Conservation (phyloP, 2,329 filamentous ascomycete genomes). For the Diaporthe amygdali region DNA sequence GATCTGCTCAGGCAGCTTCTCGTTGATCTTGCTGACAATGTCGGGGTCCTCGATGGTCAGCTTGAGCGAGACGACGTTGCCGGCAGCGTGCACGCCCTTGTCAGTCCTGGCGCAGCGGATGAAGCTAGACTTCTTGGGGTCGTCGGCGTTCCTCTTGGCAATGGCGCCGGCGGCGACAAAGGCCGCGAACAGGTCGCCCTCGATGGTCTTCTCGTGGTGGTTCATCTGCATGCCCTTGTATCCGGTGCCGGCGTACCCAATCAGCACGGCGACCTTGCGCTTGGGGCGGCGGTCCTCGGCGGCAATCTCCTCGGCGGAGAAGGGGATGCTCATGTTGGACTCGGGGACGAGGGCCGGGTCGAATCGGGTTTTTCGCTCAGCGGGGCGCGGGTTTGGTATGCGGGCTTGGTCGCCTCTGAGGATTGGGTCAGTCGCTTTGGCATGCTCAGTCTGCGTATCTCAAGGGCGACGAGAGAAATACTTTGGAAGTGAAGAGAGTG, state of each 20-base stretch:
- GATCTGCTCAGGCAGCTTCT: slow-evolving; percentile 83
- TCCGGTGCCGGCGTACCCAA: slow-evolving; percentile 94
- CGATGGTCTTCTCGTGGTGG: slow-evolving; percentile 85
- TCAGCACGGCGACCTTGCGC: slow-evolving; percentile 92
- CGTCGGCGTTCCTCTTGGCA: slow-evolving; percentile 94
- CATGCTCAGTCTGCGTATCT: not conserved
- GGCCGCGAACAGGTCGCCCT: slow-evolving; percentile 91
- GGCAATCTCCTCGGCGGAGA: slow-evolving; percentile 81
- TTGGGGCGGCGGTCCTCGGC: slow-evolving; percentile 88
- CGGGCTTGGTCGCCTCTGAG: slow-evolving; percentile 13
- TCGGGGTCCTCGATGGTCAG: slow-evolving; percentile 92
- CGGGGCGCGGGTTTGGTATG: slow-evolving; percentile 10
- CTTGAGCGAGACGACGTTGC: slow-evolving; percentile 94
- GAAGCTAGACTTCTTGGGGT: slow-evolving; percentile 94
- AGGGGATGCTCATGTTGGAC: slow-evolving; percentile 62
- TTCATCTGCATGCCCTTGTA: slow-evolving; percentile 98
- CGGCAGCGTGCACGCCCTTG: slow-evolving; percentile 95
- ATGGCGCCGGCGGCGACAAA: slow-evolving; percentile 92
- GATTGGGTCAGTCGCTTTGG: not conserved
- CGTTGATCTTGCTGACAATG: slow-evolving; percentile 90
- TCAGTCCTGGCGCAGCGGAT: slow-evolving; percentile 95
- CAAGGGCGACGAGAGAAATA: not conserved
- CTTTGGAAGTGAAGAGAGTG: not conserved
- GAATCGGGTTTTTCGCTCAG: slow-evolving; percentile 14
- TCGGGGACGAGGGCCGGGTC: slow-evolving; percentile 25